These are phyloP conservation scores for Aeschynomene evenia DNA, from an alignment of 306 rosid species.

Conservation along the genomic window DNA sequence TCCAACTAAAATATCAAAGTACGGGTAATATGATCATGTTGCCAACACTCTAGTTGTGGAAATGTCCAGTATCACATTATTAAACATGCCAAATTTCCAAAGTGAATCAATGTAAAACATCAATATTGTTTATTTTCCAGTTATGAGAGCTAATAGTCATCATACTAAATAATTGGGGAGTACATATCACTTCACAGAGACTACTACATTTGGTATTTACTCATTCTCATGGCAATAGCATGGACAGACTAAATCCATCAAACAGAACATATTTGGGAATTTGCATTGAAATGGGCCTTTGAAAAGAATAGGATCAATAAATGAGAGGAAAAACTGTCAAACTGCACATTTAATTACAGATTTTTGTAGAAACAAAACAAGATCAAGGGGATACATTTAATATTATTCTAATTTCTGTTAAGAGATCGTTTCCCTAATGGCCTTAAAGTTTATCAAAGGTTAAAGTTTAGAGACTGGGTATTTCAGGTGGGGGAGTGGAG, in stretches of 20 bases:
- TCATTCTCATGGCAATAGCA: neutral
- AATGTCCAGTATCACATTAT: neutral
- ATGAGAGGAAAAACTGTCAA: neutral
- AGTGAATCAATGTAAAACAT: neutral
- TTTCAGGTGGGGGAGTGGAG: too few species aligned
- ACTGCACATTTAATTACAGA: neutral
- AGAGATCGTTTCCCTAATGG: too few species aligned
- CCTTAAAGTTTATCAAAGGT: too few species aligned
- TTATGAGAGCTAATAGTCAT: neutral
- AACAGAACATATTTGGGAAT: neutral
- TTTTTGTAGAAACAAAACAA: neutral
- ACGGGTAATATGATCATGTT: neutral
- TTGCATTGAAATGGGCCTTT: neutral
- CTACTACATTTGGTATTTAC: neutral
- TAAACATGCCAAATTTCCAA: neutral
- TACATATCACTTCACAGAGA: neutral
- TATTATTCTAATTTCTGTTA: too few species aligned
- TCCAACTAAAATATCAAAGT: neutral
- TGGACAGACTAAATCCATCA: neutral
- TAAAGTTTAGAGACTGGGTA: too few species aligned
- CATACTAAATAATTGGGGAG: neutral
- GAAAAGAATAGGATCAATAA: neutral
- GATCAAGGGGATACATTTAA: neutral
- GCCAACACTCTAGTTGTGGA: neutral
- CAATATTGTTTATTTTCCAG: neutral